Evolutionary conservation across 2,329 filamentous ascomycete genomes (phyloP), one percentile per base, ranked within the genome.

Genomic region (Xenoacremonium recifei): DNA sequence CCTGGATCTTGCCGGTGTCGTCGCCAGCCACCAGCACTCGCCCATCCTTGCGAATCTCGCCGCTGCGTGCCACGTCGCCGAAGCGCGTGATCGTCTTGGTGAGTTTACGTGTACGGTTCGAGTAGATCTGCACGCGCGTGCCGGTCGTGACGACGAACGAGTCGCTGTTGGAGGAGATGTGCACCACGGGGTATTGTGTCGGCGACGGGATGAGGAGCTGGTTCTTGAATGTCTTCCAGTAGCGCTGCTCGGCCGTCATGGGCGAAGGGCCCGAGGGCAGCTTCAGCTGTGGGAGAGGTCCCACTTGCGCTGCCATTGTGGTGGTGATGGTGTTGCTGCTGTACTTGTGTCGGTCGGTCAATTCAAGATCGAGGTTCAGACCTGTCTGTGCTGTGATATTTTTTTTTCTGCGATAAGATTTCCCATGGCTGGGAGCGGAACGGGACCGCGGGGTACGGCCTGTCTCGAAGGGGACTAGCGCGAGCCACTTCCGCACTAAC

Each of bases 191-290:
- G 64, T 87, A 90, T 62, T 89, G 88, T 51, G 93, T 89, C 51
- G 91, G 90, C 49, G 92, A 95, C 34, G 93, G 88, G 48, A 97
- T 84, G 48, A 92, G 83, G 44, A 95, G 82, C 53, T 91, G 88
- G 55, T 91, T 93, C 70, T 89, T 90, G 75, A 99, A 99, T 11
- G 87, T 85, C 62, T 86, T 87, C 95, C 95, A 99, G 76, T 97
- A 97, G 53, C 85, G 80, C 70, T 97, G 91, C 72, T 99, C 93
- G 21, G 91, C 85, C 5, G 92, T 96, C 35, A 92, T 71, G 40
- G 89, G 85, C 30, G 86, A 84, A 43, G 90, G 90, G 37, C 89
- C 88, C 50, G 87, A 79, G 43, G 92, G 84, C 61, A 95, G 79
- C 76, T 89, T 95, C 61, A 95, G 73, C 65, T 85, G 85, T 65